A percentile compares a stretch with the other conserved stretches of the same genome.
Conservation (phyloP, 345 rosid genomes). For the Fremontodendron californicum region DNA sequence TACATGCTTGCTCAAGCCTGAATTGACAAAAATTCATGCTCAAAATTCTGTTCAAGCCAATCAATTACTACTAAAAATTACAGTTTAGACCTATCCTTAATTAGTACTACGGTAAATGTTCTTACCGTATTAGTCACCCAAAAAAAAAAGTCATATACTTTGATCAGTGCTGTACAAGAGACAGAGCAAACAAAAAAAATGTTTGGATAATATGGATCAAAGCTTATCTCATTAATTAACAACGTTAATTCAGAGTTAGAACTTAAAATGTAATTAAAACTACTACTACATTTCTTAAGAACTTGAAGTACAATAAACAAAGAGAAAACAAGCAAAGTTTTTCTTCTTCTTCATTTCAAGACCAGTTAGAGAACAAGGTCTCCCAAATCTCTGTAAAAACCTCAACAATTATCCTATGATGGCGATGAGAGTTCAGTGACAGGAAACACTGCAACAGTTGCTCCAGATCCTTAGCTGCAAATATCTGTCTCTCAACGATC, state of each 20-base stretch:
- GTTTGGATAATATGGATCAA: not conserved
- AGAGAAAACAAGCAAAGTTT: not conserved
- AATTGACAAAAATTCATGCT: too few species aligned
- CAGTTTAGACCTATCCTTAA: too few species aligned
- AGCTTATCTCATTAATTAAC: not conserved
- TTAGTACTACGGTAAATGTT: too few species aligned
- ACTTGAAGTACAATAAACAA: not conserved
- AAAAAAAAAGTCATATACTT: not conserved
- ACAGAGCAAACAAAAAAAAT: not conserved
- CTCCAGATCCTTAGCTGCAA: slow-evolving; percentile 52
- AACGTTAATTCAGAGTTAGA: not conserved
- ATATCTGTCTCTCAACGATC: slow-evolving; percentile 74
- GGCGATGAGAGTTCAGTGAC: slow-evolving; percentile 57
- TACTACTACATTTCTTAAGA: not conserved
- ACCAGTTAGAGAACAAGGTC: slow-evolving; percentile 49
- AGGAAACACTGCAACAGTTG: slow-evolving; percentile 70
- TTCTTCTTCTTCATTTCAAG: slow-evolving; percentile 8
- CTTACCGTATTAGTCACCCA: too few species aligned
- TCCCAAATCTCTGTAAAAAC: slow-evolving; percentile 68
- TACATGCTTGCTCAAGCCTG: too few species aligned
- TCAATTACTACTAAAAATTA: too few species aligned
- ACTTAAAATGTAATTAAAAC: not conserved
- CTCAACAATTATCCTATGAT: slow-evolving; percentile 58
- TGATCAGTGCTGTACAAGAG: not conserved
- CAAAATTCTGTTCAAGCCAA: too few species aligned